Evolutionary conservation across 106 monocot species (phyloP).

Genomic region (Triglochin maritima): DNA sequence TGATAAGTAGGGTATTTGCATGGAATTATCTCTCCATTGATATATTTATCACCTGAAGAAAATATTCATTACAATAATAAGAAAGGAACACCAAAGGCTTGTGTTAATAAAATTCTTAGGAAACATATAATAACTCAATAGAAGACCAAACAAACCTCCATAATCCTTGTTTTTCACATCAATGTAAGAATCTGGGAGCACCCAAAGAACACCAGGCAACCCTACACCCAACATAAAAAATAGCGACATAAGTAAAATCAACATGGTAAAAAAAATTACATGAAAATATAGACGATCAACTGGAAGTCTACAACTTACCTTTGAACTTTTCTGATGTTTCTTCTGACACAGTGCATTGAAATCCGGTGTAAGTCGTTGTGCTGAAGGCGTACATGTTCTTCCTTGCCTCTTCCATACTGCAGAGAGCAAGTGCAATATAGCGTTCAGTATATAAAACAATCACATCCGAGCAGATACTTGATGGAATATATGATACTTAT

Average conservation of each 20-base stretch:
- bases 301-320: constrained; percentile 22
- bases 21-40: constrained; percentile 98
- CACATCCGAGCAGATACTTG: neutral
- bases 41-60: constrained; percentile 84
- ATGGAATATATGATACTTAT: neutral
- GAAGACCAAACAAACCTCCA: constrained; percentile 43
- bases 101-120: neutral
- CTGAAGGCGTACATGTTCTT: constrained; percentile 99
- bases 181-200: constrained; percentile 94
- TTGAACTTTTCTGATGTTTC: constrained; percentile 98
- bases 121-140: neutral
- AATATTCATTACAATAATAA: neutral
- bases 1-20: constrained; percentile 83
- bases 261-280: too few relatives aligned
- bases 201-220: constrained; percentile 93
- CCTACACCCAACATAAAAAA: constrained; percentile 26
- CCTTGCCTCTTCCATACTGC: constrained; percentile 96
- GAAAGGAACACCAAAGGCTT: neutral
- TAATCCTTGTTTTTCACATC: constrained; percentile 97
- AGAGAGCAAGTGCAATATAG: constrained; percentile 2
- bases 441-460: neutral
- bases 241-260: neutral
- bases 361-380: constrained; percentile 94
- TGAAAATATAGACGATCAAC: too few relatives aligned
- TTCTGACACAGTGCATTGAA: constrained; percentile 83